These are phyloP conservation scores for Aegilops speltoides DNA, from an alignment of 176 grass and related monocot species.

Conservation along the genomic window DNA sequence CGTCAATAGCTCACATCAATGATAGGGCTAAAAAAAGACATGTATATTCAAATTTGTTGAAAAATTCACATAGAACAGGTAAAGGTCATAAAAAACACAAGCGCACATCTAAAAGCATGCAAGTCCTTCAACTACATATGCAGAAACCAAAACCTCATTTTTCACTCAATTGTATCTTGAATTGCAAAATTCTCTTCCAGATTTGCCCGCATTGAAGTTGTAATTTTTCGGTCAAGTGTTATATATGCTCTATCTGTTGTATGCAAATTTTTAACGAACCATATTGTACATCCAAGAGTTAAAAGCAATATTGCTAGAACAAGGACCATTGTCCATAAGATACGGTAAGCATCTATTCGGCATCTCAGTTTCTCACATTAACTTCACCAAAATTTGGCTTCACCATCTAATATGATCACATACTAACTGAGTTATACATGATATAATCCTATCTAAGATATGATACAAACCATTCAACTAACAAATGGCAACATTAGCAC, in stretches of 20 bases:
- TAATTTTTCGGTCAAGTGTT: not conserved
- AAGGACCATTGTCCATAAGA: not conserved
- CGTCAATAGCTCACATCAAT: no score
- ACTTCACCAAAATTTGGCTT: not conserved
- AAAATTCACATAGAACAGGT: not conserved
- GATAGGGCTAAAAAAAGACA: not conserved
- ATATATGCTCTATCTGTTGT: no score
- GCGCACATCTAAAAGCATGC: no score
- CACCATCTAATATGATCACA: no score
- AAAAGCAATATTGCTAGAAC: not conserved
- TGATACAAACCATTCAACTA: no score
- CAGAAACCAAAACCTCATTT: no score
- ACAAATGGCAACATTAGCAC: no score
- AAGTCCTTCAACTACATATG: no score
- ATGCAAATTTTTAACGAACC: no score
- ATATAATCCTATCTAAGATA: no score
- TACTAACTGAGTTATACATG: no score
- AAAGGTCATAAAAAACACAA: not conserved
- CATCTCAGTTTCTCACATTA: not conserved
- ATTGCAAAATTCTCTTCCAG: not conserved
- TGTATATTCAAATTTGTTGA: not conserved
- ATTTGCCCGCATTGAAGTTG: not conserved
- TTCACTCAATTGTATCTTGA: not conserved
- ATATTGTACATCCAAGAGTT: not conserved
- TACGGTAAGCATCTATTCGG: not conserved